Evolutionary conservation across 768 basidiomycete genomes (phyloP), one percentile per base, ranked within the genome.

Genomic region (Calocybe indica): DNA sequence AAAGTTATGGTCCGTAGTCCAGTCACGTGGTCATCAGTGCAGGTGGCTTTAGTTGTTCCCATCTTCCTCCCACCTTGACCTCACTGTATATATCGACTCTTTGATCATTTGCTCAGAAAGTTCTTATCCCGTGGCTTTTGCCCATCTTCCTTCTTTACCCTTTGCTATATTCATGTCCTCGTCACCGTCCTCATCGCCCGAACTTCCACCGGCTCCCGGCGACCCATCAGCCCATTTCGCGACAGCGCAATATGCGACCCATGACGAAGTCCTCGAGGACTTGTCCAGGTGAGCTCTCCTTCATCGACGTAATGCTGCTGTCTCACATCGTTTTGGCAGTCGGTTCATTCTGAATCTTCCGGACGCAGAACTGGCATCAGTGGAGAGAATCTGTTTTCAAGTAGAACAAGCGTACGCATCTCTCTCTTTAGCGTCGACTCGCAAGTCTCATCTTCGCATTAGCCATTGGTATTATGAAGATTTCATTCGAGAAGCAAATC

Each of bases 381-480:
- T 95, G 46, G 94, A 96, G 61, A 82, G 96, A 50, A 83, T 98
- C 57, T 97, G 92, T 70, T 99, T 98, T 70, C 95, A 98, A 69
- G 91, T 98, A 51, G 96, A 99, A 67, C 94, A 98, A 77, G 96
- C 95, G 92, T 98, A 63, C 59, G 92, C 36, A 31, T 53, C 40
- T 50, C 46, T 53, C 35, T 43, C 41, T 52, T 37, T 13, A 22
- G 43, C 32, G 48, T 49, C 34, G 38, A 51, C 40, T 48, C 53
- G 45, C 47, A 29, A 40, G 54, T 54, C 53, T 51, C 43, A 42
- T 13, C 37, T 32, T 32, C 34, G 15, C 22, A 38, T 7, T 60
- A 96, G 94, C n/a, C 95, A 97, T 63, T 99, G 95, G 95, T 99
- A 91, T 66, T 99, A 99, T 59, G 96, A 98, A 73, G 96, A 99